Evolutionary conservation across 352 stramenopile genomes (phyloP), one percentile per base, ranked within the genome.

Genomic region (Pythium brachiatum): DNA sequence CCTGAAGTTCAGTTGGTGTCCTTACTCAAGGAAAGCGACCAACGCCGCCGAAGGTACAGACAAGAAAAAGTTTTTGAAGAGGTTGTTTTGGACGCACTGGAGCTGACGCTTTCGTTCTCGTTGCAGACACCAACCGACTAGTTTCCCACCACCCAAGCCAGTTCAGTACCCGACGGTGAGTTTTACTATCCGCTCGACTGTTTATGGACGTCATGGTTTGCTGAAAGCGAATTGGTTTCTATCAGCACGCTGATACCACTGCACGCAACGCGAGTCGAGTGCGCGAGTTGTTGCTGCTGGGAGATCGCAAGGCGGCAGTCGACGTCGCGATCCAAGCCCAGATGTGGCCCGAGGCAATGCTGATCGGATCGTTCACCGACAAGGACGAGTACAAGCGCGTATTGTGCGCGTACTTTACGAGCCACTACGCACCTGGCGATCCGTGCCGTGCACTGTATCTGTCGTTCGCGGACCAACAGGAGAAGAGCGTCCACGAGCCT

Each of bases 271-370:
- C 80, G 2, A 80, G 69, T 16, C 68, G 74, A 0, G 73, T 96
- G 23, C 85, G 87, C 1, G 81, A 94, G 21, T 58, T 94, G 36
- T 71, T 96, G 6, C 61, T 96, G 3, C 66, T 85, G 41, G 87
- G 87, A 27, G 85, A 96, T 46, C 81, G 87, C 6, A 90, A 90
- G 69, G 76, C 65, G 8, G 83, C 87, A 3, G 79, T 94, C 26
- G 84, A 88, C 53, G 60, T 80, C n/a, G 83, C 87, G n/a, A 89
- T 92, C 34, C 66, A 76, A 27, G 77, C 83, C 12, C 79, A 94
- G 36, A 89, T 96, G 81, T 96, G 87, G 87, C 80, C 87, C 0
- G 83, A 96, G 68, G 87, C 87, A 2, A 93, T 96, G 75, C 70
- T 96, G 2, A 90, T 96, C 44, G 85, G 80, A 27, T 93, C 83